phyloP scores from a whole-genome alignment of 1,284 basidiomycete species.

The Acaromyces ingoldii region DNA sequence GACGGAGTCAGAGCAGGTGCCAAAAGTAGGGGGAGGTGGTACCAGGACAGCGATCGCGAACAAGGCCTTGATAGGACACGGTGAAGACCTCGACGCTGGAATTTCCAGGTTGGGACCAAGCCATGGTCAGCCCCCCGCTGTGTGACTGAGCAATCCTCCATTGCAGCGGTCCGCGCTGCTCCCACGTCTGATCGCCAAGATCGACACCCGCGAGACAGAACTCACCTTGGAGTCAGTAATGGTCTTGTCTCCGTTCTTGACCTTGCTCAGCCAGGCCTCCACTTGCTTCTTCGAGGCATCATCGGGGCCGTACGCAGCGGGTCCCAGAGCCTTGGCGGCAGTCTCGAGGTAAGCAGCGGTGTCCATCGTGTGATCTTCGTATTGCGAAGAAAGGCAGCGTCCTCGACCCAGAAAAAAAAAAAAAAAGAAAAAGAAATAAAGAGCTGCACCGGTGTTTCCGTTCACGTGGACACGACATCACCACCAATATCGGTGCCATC shows the following conservation, averaged over 20 bases:
- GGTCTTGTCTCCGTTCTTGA: slow-evolving; percentile 3
- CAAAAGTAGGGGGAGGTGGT: no score
- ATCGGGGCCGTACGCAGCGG: background rate
- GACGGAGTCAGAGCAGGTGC: background rate
- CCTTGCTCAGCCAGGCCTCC: slow-evolving; percentile 7
- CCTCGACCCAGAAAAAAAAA: no score
- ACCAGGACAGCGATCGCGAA: background rate
- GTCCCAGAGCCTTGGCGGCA: slow-evolving; percentile 1
- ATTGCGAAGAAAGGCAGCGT: no score
- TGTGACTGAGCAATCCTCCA: no score
- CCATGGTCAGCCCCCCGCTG: no score
- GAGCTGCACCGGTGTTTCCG: no score
- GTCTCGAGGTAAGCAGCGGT: background rate
- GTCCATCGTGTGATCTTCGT: background rate
- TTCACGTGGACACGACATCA: no score
- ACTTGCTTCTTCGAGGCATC: background rate
- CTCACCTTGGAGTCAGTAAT: slow-evolving; percentile 9
- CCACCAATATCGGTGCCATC: no score
- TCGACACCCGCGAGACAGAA: background rate
- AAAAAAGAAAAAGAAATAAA: no score
- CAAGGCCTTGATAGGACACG: background rate
- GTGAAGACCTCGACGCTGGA: background rate
- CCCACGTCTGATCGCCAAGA: background rate
- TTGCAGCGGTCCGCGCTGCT: no score
- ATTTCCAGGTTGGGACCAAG: background rate